Conservation (phyloP, 257 asterid genomes). For the Rubia yunnanensis region DNA sequence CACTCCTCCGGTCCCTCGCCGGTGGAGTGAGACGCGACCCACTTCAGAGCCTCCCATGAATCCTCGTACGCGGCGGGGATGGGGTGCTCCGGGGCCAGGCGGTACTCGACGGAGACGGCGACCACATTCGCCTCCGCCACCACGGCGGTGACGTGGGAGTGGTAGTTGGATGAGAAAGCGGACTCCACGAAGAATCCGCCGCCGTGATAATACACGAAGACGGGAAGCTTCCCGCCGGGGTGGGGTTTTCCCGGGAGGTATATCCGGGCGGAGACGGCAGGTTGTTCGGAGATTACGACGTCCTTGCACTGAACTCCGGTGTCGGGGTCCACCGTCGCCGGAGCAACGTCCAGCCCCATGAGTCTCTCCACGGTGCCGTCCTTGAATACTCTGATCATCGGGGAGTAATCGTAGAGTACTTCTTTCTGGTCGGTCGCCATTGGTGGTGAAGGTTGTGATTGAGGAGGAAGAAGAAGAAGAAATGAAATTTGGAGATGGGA, state of each 20-base stretch:
- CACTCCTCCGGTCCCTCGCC: conserved; percentile 30
- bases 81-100: conserved; percentile 58
- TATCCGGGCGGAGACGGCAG: conserved; percentile 33
- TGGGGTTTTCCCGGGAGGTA: conserved; percentile 28
- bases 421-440: conserved; percentile 25
- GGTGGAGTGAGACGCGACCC: conserved; percentile 39
- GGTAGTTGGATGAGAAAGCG: conserved; percentile 31
- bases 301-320: conserved; percentile 49
- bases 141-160: conserved; percentile 26
- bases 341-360: conserved; percentile 4
- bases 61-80: conserved; percentile 51
- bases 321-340: conserved; percentile 28
- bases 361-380: conserved; percentile 41
- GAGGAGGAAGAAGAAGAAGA: neutral
- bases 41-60: conserved; percentile 45
- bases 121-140: conserved; percentile 32
- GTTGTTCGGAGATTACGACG: conserved; percentile 20
- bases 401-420: conserved; percentile 29
- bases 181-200: conserved; percentile 44
- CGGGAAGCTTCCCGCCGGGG: conserved; percentile 32
- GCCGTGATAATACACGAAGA: conserved; percentile 52
- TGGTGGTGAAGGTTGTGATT: neutral
- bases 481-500: too few species aligned
- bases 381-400: conserved; percentile 27
- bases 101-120: conserved; percentile 46